A percentile compares a stretch with the other conserved stretches of the same genome.
Conservation (phyloP, 768 basidiomycete species). For the Paxillus involutus region DNA sequence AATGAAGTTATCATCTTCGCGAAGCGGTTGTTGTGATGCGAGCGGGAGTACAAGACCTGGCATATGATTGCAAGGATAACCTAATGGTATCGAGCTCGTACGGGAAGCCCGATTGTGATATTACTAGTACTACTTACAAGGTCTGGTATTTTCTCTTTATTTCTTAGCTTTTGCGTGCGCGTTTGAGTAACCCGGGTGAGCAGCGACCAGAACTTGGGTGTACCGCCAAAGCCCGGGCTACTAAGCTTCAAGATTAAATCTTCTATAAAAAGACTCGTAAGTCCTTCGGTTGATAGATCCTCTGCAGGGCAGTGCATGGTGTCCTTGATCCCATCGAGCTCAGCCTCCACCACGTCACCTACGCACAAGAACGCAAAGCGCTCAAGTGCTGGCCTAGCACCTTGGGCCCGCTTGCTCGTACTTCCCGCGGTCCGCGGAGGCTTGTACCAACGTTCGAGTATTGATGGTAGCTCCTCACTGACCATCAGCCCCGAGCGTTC, state of each 20-base stretch:
- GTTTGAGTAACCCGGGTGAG: too few species aligned
- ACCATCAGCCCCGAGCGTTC: too few species aligned
- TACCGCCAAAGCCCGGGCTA: constrained; percentile 5
- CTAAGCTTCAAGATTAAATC: constrained; percentile 2
- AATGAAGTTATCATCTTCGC: constrained; percentile 37
- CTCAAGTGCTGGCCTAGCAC: too few species aligned
- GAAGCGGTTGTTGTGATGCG: constrained; percentile 18
- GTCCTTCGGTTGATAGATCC: neutral
- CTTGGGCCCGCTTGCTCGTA: too few species aligned
- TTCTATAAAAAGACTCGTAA: neutral
- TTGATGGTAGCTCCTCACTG: too few species aligned
- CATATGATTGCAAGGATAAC: constrained; percentile 24
- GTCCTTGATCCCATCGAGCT: neutral
- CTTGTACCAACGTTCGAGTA: too few species aligned
- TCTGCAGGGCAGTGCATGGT: neutral
- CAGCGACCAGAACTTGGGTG: neutral
- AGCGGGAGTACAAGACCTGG: constrained; percentile 28
- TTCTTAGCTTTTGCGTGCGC: neutral
- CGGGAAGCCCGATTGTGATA: neutral
- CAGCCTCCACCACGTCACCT: too few species aligned
- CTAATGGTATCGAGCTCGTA: constrained; percentile 10
- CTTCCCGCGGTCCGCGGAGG: too few species aligned
- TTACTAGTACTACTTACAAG: neutral
- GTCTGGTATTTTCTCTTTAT: neutral
- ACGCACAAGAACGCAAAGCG: too few species aligned